These are phyloP conservation scores for Xerocomellus intermedius DNA, from an alignment of 768 basidiomycete genomes.

Conservation along the genomic window DNA sequence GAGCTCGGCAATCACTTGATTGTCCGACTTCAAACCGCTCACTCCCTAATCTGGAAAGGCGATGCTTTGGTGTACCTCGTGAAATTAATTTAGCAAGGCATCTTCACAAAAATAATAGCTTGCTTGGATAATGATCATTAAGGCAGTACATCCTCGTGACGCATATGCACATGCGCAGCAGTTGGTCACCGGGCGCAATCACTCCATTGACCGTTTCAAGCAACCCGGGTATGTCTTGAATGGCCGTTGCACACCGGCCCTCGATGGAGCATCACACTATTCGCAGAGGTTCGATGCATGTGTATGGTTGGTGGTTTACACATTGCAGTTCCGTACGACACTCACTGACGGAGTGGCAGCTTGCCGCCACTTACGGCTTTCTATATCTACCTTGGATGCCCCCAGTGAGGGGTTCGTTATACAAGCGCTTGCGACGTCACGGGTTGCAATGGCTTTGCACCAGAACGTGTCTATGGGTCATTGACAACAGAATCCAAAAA, in stretches of 20 bases:
- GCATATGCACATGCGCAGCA: conserved; percentile 16
- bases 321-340: not conserved
- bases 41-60: conserved; percentile 28
- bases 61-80: conserved; percentile 20
- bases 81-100: conserved; percentile 22
- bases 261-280: not conserved
- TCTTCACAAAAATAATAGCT: conserved; percentile 15
- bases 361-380: not conserved
- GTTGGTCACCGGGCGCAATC: conserved; percentile 20
- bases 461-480: not conserved
- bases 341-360: not conserved
- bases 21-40: conserved; percentile 37
- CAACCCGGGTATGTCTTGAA: not conserved
- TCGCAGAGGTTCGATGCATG: not conserved
- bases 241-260: conserved; percentile 1
- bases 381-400: not conserved
- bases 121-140: conserved; percentile 18
- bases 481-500: not conserved
- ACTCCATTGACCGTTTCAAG: conserved; percentile 7
- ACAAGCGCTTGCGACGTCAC: not conserved
- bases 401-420: not conserved
- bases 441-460: not conserved
- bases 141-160: conserved; percentile 25
- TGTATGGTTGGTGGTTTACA: not conserved
- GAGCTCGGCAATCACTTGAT: conserved; percentile 37